Base-by-base conservation (phyloP, 2,329 filamentous ascomycete genomes). In the Davidsoniella eucalypti region DNA sequence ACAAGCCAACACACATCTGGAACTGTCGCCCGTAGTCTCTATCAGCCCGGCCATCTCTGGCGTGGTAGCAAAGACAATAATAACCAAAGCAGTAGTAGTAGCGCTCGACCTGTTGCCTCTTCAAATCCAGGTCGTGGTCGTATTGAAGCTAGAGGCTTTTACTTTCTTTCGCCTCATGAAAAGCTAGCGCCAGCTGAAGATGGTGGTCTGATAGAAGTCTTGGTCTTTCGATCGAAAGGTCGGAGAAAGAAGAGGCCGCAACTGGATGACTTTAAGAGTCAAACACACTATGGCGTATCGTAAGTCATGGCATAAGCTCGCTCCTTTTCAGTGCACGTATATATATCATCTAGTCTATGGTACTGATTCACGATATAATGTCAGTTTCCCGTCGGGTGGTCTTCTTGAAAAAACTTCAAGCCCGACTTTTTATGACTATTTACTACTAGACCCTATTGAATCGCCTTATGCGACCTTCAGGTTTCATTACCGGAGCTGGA, bases 401-500 rank as follows among this genome's bases (percentile, higher is more conserved):
- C 61, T 78, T 5, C 51, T 78, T 2, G 69, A 75, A 16, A 64
- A 64, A 16, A 71, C 73, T 2, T 64, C 75, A 55, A 65, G 72
- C 42, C 65, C 68, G 9, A 65, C 60, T 9, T 77, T 67, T 58
- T 77, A 72, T 55, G 66, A 74, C 54, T 79, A 70, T 61, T 60
- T 66, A 41, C 61, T 78, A 3, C 57, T 67, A 18, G 75, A 78
- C 51, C 59, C 71, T 0, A 71, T 65, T 49, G 68, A 76, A 41
- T 63, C 59, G 2, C 75, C 75, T 0, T 77, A 69, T 54, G 69
- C 68, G 4, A 68, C 66, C 0, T 78, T 78, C 53, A 65, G 65
- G 23, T 75, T 78, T 54, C 71, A 78, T 53, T 78, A 78, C 55
- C 68, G 74, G 26, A 73, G 70, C 5, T 70, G 67, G 68, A 62